phyloP scores from a whole-genome alignment of 106 monocot genomes.

The Vanilla planifolia region DNA sequence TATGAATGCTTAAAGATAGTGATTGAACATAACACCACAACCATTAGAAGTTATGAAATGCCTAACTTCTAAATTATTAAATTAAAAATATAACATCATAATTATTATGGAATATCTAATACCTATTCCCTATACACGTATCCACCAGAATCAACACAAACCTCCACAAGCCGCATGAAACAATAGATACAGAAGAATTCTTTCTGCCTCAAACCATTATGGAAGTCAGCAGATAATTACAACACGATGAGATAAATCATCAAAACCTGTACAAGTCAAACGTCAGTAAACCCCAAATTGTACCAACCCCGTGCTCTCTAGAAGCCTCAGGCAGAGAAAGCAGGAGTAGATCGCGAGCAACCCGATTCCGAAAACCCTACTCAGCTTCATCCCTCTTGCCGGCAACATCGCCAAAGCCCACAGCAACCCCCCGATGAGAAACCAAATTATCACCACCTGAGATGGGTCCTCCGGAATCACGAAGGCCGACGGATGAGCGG shows the following conservation, averaged over 20 bases:
- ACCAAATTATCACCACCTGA: conserved; percentile 1
- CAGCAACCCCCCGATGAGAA: conserved; percentile 11
- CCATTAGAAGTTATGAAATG: no score
- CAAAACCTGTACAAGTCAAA: no score
- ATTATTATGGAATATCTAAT: no score
- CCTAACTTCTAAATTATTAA: no score
- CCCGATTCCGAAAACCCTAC: conserved; percentile 9
- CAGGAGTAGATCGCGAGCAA: conserved; percentile 12
- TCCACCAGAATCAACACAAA: not conserved
- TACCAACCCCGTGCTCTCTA: not conserved
- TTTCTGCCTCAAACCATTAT: no score
- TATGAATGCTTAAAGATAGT: no score
- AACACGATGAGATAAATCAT: no score
- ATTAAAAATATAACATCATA: no score
- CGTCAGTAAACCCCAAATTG: not conserved
- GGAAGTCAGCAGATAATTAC: no score
- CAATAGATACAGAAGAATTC: no score
- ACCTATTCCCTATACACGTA: not conserved
- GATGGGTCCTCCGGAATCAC: conserved; percentile 9
- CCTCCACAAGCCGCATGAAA: not conserved
- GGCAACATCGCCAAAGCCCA: conserved; percentile 15
- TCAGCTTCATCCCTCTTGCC: conserved; percentile 18
- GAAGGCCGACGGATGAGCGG: not conserved
- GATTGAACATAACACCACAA: no score
- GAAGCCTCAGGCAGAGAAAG: conserved; percentile 22